A percentile compares a stretch with the other conserved stretches of the same genome.
Evolutionary conservation across 306 rosid genomes (phyloP).

Genomic region (Trifolium pratense): DNA sequence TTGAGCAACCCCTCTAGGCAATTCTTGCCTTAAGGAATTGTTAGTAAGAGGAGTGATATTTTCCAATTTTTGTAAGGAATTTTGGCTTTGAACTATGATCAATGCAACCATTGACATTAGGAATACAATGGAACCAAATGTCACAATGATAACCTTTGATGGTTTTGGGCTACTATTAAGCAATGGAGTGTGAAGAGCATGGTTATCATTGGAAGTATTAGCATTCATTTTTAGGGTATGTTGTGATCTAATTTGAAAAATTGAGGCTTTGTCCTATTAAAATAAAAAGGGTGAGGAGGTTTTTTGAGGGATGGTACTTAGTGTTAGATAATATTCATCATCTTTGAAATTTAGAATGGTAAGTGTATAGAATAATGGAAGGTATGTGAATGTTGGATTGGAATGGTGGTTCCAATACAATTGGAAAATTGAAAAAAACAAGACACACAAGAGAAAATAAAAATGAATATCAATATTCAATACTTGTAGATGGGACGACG

Average conservation of each 20-base stretch:
- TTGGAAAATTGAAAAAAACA: not conserved
- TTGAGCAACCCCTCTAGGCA: constrained; percentile 62
- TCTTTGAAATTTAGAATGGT: constrained; percentile 4
- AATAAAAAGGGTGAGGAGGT: not conserved
- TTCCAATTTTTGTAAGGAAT: not conserved
- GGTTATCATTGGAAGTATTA: constrained; percentile 9
- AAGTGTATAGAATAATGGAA: not conserved
- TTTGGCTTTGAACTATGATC: constrained; percentile 38
- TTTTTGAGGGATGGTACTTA: not conserved
- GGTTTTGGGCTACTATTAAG: constrained; percentile 35
- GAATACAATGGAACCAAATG: constrained; percentile 46
- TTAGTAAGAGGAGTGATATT: not conserved
- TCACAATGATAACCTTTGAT: constrained; percentile 37
- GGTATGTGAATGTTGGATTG: constrained; percentile 3
- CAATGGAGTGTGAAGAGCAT: constrained; percentile 41
- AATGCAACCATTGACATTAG: constrained; percentile 56
- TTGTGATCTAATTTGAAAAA: not conserved
- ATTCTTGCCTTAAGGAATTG: not conserved
- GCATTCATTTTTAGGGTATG: constrained; percentile 41
- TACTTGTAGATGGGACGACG: not conserved
- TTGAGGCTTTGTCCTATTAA: not conserved
- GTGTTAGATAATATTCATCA: too few species aligned
- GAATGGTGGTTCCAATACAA: constrained; percentile 48
- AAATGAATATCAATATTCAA: too few species aligned
- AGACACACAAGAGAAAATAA: not conserved